phyloP scores from a whole-genome alignment of 352 stramenopile genomes.

The Thraustochytrium striatum region DNA sequence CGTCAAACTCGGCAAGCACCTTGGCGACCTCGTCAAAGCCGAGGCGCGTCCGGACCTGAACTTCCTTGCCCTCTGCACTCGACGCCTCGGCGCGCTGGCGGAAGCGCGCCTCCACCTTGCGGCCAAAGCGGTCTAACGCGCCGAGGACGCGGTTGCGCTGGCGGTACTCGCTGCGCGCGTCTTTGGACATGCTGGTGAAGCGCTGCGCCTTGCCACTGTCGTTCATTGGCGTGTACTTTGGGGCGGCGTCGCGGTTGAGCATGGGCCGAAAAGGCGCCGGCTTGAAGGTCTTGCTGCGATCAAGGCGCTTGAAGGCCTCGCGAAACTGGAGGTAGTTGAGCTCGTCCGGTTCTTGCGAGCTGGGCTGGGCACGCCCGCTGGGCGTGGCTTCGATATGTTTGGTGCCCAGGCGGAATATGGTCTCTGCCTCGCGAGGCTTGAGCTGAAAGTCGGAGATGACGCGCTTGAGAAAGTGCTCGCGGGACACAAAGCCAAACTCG shows the following conservation, averaged over 20 bases:
- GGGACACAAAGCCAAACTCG: constrained; percentile 37
- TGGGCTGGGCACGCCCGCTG: not conserved
- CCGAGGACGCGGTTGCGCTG: not conserved
- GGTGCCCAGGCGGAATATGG: not conserved
- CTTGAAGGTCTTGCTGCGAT: constrained; percentile 30
- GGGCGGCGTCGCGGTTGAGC: constrained; percentile 20
- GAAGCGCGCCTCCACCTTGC: constrained; percentile 18
- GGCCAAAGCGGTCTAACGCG: not conserved
- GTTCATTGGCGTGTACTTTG: not conserved
- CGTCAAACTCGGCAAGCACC: not conserved
- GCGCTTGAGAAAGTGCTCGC: constrained; percentile 2
- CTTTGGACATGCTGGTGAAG: constrained; percentile 3
- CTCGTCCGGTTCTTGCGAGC: constrained; percentile 4
- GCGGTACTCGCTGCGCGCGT: constrained; percentile 5
- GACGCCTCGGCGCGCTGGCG: not conserved
- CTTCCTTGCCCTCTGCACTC: not conserved
- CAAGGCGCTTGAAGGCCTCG: constrained; percentile 15
- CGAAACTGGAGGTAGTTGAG: constrained; percentile 36
- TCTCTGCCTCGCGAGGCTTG: not conserved
- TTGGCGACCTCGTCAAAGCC: not conserved
- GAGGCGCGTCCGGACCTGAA: constrained; percentile 6
- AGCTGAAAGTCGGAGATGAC: not conserved
- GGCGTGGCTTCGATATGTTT: too few species aligned
- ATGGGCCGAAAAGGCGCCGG: constrained; percentile 30
- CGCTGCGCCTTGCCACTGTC: not conserved